These are phyloP conservation scores for Lobosporangium transversale DNA, from an alignment of 192 early-diverging fungal genomes.

Conservation along the genomic window DNA sequence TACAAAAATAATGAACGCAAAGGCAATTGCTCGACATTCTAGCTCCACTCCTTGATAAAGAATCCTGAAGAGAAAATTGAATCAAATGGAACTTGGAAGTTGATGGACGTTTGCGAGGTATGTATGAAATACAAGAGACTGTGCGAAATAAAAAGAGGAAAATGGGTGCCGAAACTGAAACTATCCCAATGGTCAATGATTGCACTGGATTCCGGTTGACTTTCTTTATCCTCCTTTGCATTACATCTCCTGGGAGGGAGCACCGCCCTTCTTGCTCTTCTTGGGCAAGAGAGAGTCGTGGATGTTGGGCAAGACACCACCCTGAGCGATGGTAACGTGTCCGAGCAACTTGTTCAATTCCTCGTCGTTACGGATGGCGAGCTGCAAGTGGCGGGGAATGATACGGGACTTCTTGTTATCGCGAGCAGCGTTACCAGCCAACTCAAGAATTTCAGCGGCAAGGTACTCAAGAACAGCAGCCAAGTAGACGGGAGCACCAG, in stretches of 20 bases:
- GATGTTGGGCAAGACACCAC: slow-evolving; percentile 95
- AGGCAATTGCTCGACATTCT: background rate
- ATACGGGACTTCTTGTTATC: slow-evolving; percentile 97
- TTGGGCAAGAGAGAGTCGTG: slow-evolving; percentile 85
- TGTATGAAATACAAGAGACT: slow-evolving; percentile 27
- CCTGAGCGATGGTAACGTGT: slow-evolving; percentile 86
- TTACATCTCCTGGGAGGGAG: slow-evolving; percentile 72
- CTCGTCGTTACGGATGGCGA: slow-evolving; percentile 96
- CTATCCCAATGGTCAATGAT: no score
- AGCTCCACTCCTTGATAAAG: background rate
- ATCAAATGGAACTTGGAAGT: background rate
- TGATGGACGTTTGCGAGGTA: slow-evolving; percentile 8
- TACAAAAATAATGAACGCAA: slow-evolving; percentile 34
- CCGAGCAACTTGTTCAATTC: slow-evolving; percentile 75
- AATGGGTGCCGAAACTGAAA: no score
- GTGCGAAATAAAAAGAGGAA: slow-evolving; percentile 3
- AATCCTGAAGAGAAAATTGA: background rate
- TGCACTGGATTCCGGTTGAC: background rate
- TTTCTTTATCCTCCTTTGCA: background rate
- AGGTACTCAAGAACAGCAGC: slow-evolving; percentile 97
- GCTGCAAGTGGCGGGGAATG: slow-evolving; percentile 94
- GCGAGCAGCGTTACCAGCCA: slow-evolving; percentile 94
- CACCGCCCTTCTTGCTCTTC: slow-evolving; percentile 77
- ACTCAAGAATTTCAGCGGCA: slow-evolving; percentile 95
- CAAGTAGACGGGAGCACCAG: slow-evolving; percentile 93